Base-by-base conservation (phyloP, 495 filamentous ascomycete genomes). In the Aspergillus indologenus region DNA sequence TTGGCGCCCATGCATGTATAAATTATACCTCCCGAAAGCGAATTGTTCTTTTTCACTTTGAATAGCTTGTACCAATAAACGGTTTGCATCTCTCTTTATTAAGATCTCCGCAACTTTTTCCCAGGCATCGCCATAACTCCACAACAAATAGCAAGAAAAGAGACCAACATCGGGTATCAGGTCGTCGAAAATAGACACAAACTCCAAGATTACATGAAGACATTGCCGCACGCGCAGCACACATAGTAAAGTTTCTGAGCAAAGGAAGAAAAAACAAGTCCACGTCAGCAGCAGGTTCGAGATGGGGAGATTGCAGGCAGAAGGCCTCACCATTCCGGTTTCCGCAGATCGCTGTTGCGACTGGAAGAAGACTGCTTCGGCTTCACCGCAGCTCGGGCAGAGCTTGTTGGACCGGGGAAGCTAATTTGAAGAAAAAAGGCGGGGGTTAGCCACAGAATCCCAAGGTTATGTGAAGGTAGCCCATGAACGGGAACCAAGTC, bases 171-270 rank as follows among this genome's bases (percentile, higher is more conserved):
- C 60, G 74, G 74, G 74, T 76, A 76, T 79, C 72, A 66, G 63
- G 54, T 56, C 54, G 64, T 57, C 59, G 63, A 68, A 56, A 44
- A 53, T 51, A 48, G 51, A 48, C 45, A 61, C 57, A 8, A 65
- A 56, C 56, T 43, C n/a, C 53, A 40, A 57, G 19, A 65, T 75
- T 70, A 79, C 62, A 89, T 82, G 74, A 90, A 96, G 62, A 96
- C 92, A 65, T 90, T 87, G 64, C 90, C 91, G 71, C 94, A 98
- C 21, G 83, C 82, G 78, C 90, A 93, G 78, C 94, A 98, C 45
- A 98, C 94, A 71, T 91, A 96, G 74, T 96, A 98, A 14, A 98
- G 83, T 92, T 92, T 96, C 92, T 98, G 69, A 53, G n/a, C 5
- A 51, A 22, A n/a, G n/a, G n/a, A n/a, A n/a, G n/a, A n/a, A n/a